phyloP scores from a whole-genome alignment of 176 grass and related monocot genomes.

The Canna indica region DNA sequence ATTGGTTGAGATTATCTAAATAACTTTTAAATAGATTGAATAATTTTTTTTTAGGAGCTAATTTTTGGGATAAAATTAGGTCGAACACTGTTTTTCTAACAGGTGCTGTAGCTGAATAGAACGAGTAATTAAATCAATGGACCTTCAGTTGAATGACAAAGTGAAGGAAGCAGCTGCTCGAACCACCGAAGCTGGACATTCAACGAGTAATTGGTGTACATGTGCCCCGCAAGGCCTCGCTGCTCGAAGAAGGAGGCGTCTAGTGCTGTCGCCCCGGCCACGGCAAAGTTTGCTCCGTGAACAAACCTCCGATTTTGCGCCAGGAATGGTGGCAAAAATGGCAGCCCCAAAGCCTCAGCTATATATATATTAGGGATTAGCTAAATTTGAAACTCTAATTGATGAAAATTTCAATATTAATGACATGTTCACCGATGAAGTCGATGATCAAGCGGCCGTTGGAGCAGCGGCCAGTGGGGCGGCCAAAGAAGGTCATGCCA shows the following conservation, averaged over 20 bases:
- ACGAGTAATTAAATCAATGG: too few species aligned
- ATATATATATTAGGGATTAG: neutral
- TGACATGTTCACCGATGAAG: slow-evolving; percentile 55
- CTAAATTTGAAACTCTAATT: too few species aligned
- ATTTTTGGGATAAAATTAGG: too few species aligned
- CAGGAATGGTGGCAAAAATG: slow-evolving; percentile 60
- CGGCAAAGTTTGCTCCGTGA: slow-evolving; percentile 79
- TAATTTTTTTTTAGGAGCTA: too few species aligned
- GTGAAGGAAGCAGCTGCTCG: slow-evolving; percentile 54
- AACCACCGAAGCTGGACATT: slow-evolving; percentile 69
- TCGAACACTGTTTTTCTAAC: too few species aligned
- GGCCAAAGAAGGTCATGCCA: slow-evolving; percentile 41
- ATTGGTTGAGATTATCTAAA: too few species aligned
- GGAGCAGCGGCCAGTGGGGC: slow-evolving; percentile 29
- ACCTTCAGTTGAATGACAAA: slow-evolving; percentile 51
- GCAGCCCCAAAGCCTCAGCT: slow-evolving; percentile 79
- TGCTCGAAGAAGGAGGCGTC: slow-evolving; percentile 63
- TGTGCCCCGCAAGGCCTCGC: slow-evolving; percentile 33
- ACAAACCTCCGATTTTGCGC: slow-evolving; percentile 29
- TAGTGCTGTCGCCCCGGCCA: slow-evolving; percentile 63
- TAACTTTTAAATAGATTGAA: too few species aligned
- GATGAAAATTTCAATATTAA: too few species aligned
- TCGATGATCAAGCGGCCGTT: slow-evolving; percentile 34
- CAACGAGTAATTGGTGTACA: slow-evolving; percentile 59
- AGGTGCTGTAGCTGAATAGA: too few species aligned